phyloP scores from a whole-genome alignment of 1,284 basidiomycete species.

The Puccinia coronata region DNA sequence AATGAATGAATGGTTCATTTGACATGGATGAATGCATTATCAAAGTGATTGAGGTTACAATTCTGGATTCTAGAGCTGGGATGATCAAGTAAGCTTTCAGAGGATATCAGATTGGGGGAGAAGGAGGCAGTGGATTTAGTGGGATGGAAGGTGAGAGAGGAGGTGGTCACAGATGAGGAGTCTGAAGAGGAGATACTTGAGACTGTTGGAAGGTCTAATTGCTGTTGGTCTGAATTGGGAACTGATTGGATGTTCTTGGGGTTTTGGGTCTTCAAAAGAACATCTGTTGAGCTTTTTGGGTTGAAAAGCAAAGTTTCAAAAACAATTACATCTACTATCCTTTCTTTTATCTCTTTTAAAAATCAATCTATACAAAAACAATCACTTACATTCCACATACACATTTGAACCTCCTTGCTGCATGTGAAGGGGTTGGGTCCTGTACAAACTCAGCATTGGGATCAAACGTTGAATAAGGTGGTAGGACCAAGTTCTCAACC shows the following conservation, averaged over 20 bases:
- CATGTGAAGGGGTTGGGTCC: conserved; percentile 35
- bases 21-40: conserved; percentile 1
- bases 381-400: conserved; percentile 38
- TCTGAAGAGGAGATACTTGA: too few relatives aligned
- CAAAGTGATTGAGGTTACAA: not conserved
- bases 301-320: too few relatives aligned
- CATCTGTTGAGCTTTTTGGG: conserved; percentile 16
- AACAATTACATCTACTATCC: not conserved
- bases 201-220: not conserved
- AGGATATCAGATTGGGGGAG: too few relatives aligned
- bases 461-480: conserved; percentile 39
- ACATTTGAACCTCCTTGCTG: conserved; percentile 42
- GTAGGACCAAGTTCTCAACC: conserved; percentile 41
- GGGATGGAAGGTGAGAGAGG: not conserved
- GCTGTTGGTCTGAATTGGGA: not conserved
- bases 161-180: conserved; percentile 5
- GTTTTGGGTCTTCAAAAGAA: conserved; percentile 26
- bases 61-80: not conserved
- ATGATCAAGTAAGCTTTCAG: not conserved
- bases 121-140: not conserved
- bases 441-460: conserved; percentile 22
- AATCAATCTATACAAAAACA: not conserved
- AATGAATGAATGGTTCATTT: not conserved
- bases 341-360: not conserved
- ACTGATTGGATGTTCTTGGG: not conserved